Evolutionary conservation across 2,329 filamentous ascomycete species (phyloP), one percentile per base, ranked within the genome.

Genomic region (Pseudocercospora fijiensis): DNA sequence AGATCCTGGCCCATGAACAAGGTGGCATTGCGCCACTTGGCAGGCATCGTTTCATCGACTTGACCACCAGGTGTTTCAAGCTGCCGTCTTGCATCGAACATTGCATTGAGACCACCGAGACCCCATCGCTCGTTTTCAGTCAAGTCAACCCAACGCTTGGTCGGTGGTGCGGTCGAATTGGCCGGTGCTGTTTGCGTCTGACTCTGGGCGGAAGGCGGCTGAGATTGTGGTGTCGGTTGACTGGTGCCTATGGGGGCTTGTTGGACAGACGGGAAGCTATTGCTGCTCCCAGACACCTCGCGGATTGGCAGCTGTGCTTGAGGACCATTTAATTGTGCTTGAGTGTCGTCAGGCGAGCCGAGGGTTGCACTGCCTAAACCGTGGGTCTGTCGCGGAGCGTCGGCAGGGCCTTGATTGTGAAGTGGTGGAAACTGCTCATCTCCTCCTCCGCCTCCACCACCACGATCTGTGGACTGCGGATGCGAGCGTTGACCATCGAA

Each of bases 351-450:
- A 1, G 72, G 71, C 13, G 72, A 74, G 7, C 64, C 65, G 13
- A 72, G 53, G 28, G 45, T 64, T 27, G 56, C 59, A 58, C 68
- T 70, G 37, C 59, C 66, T 22, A 72, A 60, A 13, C 70, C 70
- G 55, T 70, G 70, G 18, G 66, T 55, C 22, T 67, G 68, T 18
- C 67, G 61, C 16, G 65, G 57, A 18, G 57, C 18, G 10, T 66
- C 65, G 11, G 59, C 75, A n/a, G 80, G 78, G 20, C 78, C 75
- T 60, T 82, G 82, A 55, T 83, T 81, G 58, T 84, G 82, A 56
- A 87, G 75, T n/a, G 85, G 84, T 63, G 85, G 84, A 63, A 87
- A 87, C 60, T 87, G 85, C 16, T 87, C 84, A 55, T 85, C 84
- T 69, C 82, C 85, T 67, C 27, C 57, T 30, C 27, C 65, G 55